These are phyloP conservation scores for Mycosphaerella sp. DNA, from an alignment of 2,329 filamentous ascomycete genomes.

Conservation along the genomic window DNA sequence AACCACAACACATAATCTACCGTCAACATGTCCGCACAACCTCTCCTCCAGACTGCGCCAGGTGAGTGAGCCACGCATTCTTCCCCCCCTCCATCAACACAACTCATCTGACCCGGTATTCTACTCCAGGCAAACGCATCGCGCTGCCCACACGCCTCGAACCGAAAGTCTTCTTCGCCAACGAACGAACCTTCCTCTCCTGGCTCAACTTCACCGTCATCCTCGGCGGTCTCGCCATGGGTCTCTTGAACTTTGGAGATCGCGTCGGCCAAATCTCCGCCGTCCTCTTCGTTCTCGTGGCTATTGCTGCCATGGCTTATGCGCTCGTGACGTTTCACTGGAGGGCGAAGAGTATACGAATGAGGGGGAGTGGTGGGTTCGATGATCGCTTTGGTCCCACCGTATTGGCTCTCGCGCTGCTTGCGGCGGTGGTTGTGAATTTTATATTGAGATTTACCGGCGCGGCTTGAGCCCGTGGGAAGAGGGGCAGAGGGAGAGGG, in stretches of 20 bases:
- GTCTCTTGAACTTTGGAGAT: conserved; percentile 97
- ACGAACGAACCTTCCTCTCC: conserved; percentile 97
- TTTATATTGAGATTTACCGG: conserved; percentile 69
- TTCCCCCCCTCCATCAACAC: not conserved
- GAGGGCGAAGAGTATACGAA: conserved; percentile 86
- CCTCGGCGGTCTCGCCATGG: conserved; percentile 90
- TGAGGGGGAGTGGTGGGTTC: conserved; percentile 88
- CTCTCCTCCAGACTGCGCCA: conserved; percentile 87
- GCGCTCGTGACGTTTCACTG: conserved; percentile 94
- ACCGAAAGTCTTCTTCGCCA: conserved; percentile 99
- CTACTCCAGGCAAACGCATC: conserved; percentile 78
- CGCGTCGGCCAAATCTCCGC: conserved; percentile 83
- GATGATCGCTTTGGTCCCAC: conserved; percentile 95
- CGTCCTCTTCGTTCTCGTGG: conserved; percentile 86
- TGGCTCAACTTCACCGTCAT: conserved; percentile 99
- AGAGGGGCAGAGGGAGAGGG: not conserved
- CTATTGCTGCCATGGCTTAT: conserved; percentile 93
- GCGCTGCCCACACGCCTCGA: conserved; percentile 96
- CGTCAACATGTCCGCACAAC: conserved; percentile 80
- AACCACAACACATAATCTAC: conserved; percentile 9
- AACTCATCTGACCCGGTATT: conserved; percentile 8
- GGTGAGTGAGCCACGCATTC: conserved; percentile 49
- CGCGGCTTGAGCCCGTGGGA: not conserved
- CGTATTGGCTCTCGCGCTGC: conserved; percentile 74
- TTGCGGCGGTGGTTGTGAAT: conserved; percentile 90